Evolutionary conservation across 306 rosid species (phyloP).

Genomic region (Hippophae tibetana): DNA sequence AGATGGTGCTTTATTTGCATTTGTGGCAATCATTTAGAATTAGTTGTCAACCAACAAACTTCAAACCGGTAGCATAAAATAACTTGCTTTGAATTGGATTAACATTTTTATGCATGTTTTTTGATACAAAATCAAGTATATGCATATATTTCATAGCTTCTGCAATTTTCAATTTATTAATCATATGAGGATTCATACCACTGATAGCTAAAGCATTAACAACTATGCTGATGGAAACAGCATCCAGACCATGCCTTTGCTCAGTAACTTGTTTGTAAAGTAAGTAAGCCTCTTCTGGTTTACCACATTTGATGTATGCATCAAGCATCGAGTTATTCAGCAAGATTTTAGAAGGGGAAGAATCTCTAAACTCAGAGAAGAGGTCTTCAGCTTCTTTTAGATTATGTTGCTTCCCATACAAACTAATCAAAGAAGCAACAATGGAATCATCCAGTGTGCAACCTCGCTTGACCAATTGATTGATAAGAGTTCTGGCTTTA

Average conservation of each 20-base stretch:
- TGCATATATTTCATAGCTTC: background rate
- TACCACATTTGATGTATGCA: slow-evolving; percentile 71
- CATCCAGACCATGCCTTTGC: slow-evolving; percentile 53
- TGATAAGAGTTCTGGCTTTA: slow-evolving; percentile 51
- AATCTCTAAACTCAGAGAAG: slow-evolving; percentile 48
- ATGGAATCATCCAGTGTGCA: slow-evolving; percentile 45
- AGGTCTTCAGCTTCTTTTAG: slow-evolving; percentile 61
- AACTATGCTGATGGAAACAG: slow-evolving; percentile 70
- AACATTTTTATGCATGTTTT: slow-evolving; percentile 5
- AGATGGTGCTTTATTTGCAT: no score
- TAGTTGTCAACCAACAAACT: no score
- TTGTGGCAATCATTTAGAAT: no score
- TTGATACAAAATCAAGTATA: background rate
- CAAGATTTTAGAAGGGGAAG: slow-evolving; percentile 26
- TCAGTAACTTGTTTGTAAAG: slow-evolving; percentile 51
- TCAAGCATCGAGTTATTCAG: slow-evolving; percentile 65
- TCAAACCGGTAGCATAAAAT: background rate
- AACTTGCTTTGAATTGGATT: slow-evolving; percentile 6
- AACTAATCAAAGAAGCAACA: slow-evolving; percentile 53
- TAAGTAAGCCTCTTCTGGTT: slow-evolving; percentile 57
- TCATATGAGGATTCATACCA: slow-evolving; percentile 37
- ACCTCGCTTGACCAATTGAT: slow-evolving; percentile 36
- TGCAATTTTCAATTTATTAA: slow-evolving; percentile 2
- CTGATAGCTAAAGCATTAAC: slow-evolving; percentile 62
- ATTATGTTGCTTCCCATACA: slow-evolving; percentile 56